Evolutionary conservation across 352 stramenopile species (phyloP), one percentile per base, ranked within the genome.

Genomic region (Phytophthora citricola): DNA sequence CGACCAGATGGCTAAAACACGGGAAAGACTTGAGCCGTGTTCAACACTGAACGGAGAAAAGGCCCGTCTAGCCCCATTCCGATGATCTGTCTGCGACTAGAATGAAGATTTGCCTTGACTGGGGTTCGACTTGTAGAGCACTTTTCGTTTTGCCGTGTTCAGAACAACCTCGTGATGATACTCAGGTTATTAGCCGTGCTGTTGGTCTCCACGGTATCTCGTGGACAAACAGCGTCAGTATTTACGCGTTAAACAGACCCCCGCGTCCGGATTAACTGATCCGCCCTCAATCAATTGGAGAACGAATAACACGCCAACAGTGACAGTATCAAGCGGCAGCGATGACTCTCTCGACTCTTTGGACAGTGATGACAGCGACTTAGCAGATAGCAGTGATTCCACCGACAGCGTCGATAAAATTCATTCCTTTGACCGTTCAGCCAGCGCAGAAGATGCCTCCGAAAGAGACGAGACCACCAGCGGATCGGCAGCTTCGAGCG

Each of bases 11-110:
- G 40, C 10, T 41, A 49, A 53, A 36, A 34, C 52, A 24, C 41
- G 50, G 50, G 59, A 67, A 67, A 61, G 49, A 24, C 48, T 53
- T 47, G 47, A 46, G 22, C 22, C 59, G 50, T 67, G 59, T 67
- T 66, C 50, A 49, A 66, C 43, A 49, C 26, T 27, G 34, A 63
- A 45, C 26, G 11, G 40, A 32, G 31, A 36, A 41, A 62, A 38
- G 6, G 17, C 14, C 34, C 44, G 24, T 22, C 36, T 48, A 53
- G 15, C 12, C 24, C 38, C 36, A 51, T 58, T 65, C 29, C 14
- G 47, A 51, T 58, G 57, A 65, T 65, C 57, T 44, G 46, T 39
- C 53, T 46, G 36, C 46, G 46, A 57, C 45, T 58, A 48, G 12
- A 39, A 26, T 48, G 22, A 63, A 44, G 47, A 65, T 58, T 65